These are phyloP conservation scores for Colletotrichum chlorophyti DNA, from an alignment of 2,329 filamentous ascomycete species.

Conservation along the genomic window DNA sequence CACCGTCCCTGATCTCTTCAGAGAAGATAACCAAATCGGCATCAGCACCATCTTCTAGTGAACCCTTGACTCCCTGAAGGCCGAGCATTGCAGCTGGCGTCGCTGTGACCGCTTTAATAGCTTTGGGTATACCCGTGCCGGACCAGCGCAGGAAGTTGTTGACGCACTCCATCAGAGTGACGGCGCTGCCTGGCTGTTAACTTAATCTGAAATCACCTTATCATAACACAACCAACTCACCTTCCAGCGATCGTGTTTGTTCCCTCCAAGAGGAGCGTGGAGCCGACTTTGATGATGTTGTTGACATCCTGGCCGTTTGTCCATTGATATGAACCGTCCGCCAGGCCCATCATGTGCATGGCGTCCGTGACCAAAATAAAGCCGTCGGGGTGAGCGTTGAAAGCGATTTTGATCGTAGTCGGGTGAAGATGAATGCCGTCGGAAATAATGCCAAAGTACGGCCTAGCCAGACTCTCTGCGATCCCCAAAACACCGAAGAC, in stretches of 20 bases:
- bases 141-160: conserved; percentile 83
- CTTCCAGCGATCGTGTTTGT: conserved; percentile 81
- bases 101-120: conserved; percentile 74
- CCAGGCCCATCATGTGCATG: conserved; percentile 85
- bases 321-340: conserved; percentile 86
- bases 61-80: conserved; percentile 70
- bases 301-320: conserved; percentile 71
- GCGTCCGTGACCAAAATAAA: conserved; percentile 92
- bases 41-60: conserved; percentile 66
- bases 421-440: conserved; percentile 92
- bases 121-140: conserved; percentile 70
- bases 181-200: conserved; percentile 54
- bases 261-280: conserved; percentile 76
- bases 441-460: conserved; percentile 88
- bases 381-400: conserved; percentile 82
- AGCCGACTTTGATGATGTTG: conserved; percentile 73
- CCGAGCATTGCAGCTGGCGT: conserved; percentile 82
- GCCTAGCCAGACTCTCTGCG: conserved; percentile 63
- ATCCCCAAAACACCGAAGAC: conserved; percentile 86
- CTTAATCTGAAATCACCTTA: conserved; percentile 2
- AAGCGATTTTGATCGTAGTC: conserved; percentile 87
- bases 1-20: conserved; percentile 53
- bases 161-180: conserved; percentile 81
- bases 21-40: conserved; percentile 75
- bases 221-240: no score